Evolutionary conservation across 2,329 filamentous ascomycete species (phyloP).

Genomic region (Ophiostoma tasmaniense): DNA sequence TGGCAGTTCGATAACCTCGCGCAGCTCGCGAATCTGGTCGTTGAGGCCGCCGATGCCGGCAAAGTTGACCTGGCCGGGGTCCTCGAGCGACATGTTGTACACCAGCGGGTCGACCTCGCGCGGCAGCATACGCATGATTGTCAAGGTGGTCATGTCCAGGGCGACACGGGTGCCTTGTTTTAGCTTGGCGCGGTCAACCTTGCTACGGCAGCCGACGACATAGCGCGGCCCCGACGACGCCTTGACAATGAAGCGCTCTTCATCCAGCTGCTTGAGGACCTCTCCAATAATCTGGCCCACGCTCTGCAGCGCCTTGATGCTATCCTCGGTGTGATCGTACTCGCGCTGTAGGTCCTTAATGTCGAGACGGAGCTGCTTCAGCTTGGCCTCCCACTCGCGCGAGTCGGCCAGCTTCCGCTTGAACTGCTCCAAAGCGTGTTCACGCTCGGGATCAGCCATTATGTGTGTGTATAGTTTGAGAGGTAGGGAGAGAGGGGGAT

Average conservation of each 20-base stretch:
- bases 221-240: constrained; percentile 95
- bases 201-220: constrained; percentile 95
- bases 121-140: constrained; percentile 99
- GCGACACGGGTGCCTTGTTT: constrained; percentile 98
- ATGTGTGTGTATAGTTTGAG: constrained; percentile 1
- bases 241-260: constrained; percentile 98
- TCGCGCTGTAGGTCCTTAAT: constrained; percentile 94
- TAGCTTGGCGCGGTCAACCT: constrained; percentile 93
- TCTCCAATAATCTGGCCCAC: constrained; percentile 99
- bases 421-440: constrained; percentile 68
- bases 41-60: constrained; percentile 95
- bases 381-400: constrained; percentile 96
- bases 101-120: constrained; percentile 96
- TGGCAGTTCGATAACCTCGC: constrained; percentile 95
- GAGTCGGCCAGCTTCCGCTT: constrained; percentile 82
- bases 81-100: constrained; percentile 99
- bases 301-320: constrained; percentile 98
- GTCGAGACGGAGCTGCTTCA: constrained; percentile 86
- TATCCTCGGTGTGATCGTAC: constrained; percentile 95
- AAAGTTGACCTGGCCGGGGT: constrained; percentile 95
- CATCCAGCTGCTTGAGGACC: constrained; percentile 96
- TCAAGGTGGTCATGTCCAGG: constrained; percentile 98
- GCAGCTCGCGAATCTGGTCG: constrained; percentile 93
- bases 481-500: background rate
- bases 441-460: constrained; percentile 46